Evolutionary conservation across 805 yeast genomes (phyloP).

Genomic region (Candida methanosorbosa): DNA sequence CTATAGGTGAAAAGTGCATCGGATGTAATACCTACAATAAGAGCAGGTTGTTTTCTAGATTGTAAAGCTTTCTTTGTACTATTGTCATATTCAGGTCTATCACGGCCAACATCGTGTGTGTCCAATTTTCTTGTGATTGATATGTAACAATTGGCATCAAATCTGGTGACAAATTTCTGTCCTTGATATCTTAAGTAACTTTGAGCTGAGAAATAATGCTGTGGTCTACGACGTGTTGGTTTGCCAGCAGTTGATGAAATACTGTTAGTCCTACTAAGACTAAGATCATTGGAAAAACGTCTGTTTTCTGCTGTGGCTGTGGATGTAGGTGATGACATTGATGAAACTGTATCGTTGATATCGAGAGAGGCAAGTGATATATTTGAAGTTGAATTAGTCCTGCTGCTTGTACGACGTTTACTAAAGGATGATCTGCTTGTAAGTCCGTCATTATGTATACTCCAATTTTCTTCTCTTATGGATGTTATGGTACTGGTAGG

Average conservation of each 20-base stretch:
- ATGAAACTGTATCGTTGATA: slow-evolving; percentile 19
- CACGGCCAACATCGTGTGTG: slow-evolving; percentile 89
- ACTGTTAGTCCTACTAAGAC: slow-evolving; percentile 1
- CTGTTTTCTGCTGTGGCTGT: no score
- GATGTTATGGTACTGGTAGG: neutral
- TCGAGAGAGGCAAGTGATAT: slow-evolving; percentile 8
- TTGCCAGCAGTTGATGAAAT: slow-evolving; percentile 11
- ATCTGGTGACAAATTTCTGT: slow-evolving; percentile 76
- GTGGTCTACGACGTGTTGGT: slow-evolving; percentile 31
- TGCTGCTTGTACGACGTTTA: slow-evolving; percentile 16
- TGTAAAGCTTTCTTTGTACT: slow-evolving; percentile 43
- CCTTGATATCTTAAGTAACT: slow-evolving; percentile 93
- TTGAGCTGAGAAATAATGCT: slow-evolving; percentile 85
- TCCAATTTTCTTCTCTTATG: slow-evolving; percentile 59
- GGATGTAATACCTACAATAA: slow-evolving; percentile 81
- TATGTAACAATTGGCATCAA: slow-evolving; percentile 95
- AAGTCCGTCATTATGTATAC: slow-evolving; percentile 80
- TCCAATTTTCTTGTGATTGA: slow-evolving; percentile 89
- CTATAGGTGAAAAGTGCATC: slow-evolving; percentile 90
- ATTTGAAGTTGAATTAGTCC: slow-evolving; percentile 18
- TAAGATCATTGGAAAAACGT: neutral
- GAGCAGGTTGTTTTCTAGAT: slow-evolving; percentile 61
- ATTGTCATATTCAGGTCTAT: slow-evolving; percentile 36
- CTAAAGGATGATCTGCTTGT: slow-evolving; percentile 18
- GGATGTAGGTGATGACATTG: slow-evolving; percentile 14